Base-by-base conservation (phyloP, 805 yeast species). In the Nakazawaea wickerhamii region DNA sequence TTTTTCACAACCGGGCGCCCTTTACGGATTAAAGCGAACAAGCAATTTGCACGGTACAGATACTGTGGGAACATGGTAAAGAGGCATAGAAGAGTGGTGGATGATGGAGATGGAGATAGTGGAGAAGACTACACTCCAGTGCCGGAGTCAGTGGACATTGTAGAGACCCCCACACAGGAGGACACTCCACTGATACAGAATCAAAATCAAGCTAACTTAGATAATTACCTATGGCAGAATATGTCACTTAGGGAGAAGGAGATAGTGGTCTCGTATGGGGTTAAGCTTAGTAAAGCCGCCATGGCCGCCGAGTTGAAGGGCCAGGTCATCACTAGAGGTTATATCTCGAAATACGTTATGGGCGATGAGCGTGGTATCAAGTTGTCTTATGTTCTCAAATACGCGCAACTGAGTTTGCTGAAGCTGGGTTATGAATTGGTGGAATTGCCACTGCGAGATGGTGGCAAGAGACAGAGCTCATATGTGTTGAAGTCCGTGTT, bases 241-340 rank as follows among this genome's bases (percentile, higher is more conserved):
- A 10, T 38, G 35, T 22, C 41, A 18, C 20, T 14, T n/a, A 32
- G 43, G 15, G 43, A 39, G 13, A 17, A 11, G 17, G 46, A 55
- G 38, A 40, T 57, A n/a, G 49, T 55, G 1, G 43, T 44, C 5
- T 13, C 31, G 2, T 26, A 23, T 22, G 44, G 44, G 2, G 13
- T 35, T 7, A 54, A 58, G 6, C 52, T 59, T 23, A n/a, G 36
- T n/a, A 43, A 33, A 21, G 50, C 55, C 0, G 19, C 59, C 5
- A 19, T 62, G 4, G 63, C 59, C 3, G 32, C 55, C 11, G 62
- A 62, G 22, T 51, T 49, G 43, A 57, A 43, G 27, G 43, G 50
- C 23, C 63, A 60, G 43, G 43, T 53, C 0, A 36, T 62, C n/a
- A 59, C 54, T 8, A 57, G 53, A 35, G 50, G 46, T 6, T 43